phyloP scores from a whole-genome alignment of 1,284 basidiomycete species.

The Leccinum discolor region DNA sequence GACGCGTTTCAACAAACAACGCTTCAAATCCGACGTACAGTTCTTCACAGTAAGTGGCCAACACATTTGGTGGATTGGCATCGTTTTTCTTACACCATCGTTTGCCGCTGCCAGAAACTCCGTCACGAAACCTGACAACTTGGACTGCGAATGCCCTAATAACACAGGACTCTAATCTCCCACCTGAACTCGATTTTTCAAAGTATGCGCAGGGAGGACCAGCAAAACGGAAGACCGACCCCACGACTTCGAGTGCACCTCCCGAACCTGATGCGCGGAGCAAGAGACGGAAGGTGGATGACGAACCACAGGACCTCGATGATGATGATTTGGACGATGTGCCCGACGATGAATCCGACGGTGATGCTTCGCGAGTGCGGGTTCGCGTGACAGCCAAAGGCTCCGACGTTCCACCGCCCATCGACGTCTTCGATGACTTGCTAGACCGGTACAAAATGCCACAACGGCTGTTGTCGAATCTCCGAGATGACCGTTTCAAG shows the following conservation, averaged over 20 bases:
- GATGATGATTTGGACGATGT: conserved; percentile 34
- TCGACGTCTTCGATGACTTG: conserved; percentile 61
- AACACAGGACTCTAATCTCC: conserved; percentile 52
- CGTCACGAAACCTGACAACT: conserved; percentile 18
- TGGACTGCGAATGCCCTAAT: conserved; percentile 11
- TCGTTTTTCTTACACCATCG: conserved; percentile 17
- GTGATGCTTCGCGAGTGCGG: conserved; percentile 35
- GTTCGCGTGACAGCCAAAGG: conserved; percentile 77
- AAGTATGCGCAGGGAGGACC: conserved; percentile 63
- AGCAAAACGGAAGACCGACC: conserved; percentile 46
- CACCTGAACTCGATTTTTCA: conserved; percentile 86
- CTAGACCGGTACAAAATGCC: conserved; percentile 56
- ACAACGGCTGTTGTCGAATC: conserved; percentile 61
- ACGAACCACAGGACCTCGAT: conserved; percentile 20
- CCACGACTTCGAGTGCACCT: conserved; percentile 9
- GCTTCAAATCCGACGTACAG: conserved; percentile 72
- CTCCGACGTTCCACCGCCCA: conserved; percentile 55
- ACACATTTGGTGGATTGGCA: background rate
- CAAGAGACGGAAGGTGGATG: conserved; percentile 40
- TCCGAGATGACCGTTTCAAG: conserved; percentile 58
- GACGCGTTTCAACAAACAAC: conserved; percentile 75
- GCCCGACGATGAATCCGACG: conserved; percentile 28
- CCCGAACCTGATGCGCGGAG: conserved; percentile 24
- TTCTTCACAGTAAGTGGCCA: conserved; percentile 62
- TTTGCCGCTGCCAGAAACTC: conserved; percentile 27